Evolutionary conservation across 1,284 basidiomycete genomes (phyloP), one percentile per base, ranked within the genome.

Genomic region (Thecaphora thlaspeos): DNA sequence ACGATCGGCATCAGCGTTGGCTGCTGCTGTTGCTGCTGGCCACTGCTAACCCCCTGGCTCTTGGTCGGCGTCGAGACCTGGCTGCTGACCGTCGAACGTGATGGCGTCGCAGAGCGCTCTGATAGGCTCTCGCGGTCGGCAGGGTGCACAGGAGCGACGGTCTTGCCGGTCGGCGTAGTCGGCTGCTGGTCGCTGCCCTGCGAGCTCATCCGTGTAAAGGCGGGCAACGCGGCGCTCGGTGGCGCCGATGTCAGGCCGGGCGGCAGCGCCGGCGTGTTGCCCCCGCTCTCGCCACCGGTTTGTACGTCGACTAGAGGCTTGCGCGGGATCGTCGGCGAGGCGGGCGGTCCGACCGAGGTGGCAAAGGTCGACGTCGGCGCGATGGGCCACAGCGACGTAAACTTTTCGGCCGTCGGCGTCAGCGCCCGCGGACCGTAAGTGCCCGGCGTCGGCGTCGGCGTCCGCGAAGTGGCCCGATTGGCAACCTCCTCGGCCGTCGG

Each of bases 221-320:
- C 57, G 1, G 65, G 65, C 2, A 48, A 24, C 3, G 51, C 52
- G 4, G 58, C 62, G 40, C 62, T 65, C 1, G 62, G 58, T 2
- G 63, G 63, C 36, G 63, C 63, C 19, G 63, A 58, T 2, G 63
- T 61, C 21, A 68, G 47, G 14, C 65, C 58, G 3, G 63, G 60
- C n/a, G 68, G 68, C 8, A 66, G 36, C 15, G 60, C 51, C 11
- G 68, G 68, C 11, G 68, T 71, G 41, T 62, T 68, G 50, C 44
- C 57, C 2, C 67, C 68, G 32, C 63, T 67, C 41, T 71, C 68
- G 32, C 51, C 54, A 4, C 55, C 55, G 17, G 66, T 69, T 34
- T 65, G 62, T 28, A 70, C 52, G 26, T 68, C 50, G 37, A 67
- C 57, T 14, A 37, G 7, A 7, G 36, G 18, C 18, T 37, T 37